phyloP scores from a whole-genome alignment of 2,329 filamentous ascomycete genomes.

The Penicillium sp. region DNA sequence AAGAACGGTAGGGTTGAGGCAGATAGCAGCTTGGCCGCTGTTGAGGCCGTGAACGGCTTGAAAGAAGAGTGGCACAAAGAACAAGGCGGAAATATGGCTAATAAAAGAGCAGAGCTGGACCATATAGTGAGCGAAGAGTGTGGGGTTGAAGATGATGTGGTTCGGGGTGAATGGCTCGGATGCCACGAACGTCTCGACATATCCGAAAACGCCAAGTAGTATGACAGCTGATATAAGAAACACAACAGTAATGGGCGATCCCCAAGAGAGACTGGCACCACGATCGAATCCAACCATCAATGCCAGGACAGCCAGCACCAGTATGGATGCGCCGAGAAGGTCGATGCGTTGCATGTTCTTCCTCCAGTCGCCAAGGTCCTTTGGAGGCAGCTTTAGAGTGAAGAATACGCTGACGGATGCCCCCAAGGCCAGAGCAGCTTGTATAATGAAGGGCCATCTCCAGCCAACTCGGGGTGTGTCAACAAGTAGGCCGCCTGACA shows the following conservation, averaged over 20 bases:
- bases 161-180: conserved; percentile 75
- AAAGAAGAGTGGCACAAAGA: conserved; percentile 77
- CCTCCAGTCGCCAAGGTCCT: conserved; percentile 65
- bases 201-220: conserved; percentile 68
- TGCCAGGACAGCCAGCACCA: conserved; percentile 68
- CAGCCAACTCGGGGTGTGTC: no score
- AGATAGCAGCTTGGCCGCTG: conserved; percentile 66
- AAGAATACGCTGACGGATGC: conserved; percentile 68
- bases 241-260: conserved; percentile 59
- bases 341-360: conserved; percentile 72
- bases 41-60: conserved; percentile 72
- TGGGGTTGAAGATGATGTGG: conserved; percentile 71
- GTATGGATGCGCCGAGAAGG: conserved; percentile 70
- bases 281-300: conserved; percentile 73
- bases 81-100: conserved; percentile 64
- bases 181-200: conserved; percentile 71
- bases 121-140: conserved; percentile 69
- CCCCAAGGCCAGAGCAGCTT: conserved; percentile 69
- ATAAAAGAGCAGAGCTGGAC: conserved; percentile 74
- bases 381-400: conserved; percentile 64
- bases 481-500: no score
- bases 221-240: conserved; percentile 61
- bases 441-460: conserved; percentile 76
- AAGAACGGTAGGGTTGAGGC: conserved; percentile 68
- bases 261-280: conserved; percentile 75